Conservation (phyloP, 2,329 filamentous ascomycete species). For the Pseudofabraea citricarpa region DNA sequence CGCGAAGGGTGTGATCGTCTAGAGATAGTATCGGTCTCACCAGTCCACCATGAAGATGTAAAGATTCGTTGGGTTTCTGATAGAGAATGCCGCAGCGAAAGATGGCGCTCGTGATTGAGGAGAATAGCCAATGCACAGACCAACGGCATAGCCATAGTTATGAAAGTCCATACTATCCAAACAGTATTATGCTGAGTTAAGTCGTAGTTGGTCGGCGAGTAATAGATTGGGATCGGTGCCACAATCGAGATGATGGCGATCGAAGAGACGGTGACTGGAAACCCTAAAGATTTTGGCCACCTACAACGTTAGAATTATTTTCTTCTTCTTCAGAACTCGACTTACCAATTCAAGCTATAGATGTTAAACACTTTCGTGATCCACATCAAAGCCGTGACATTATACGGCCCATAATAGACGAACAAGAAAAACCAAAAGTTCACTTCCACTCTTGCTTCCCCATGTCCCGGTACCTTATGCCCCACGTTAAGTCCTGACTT, state of each 20-base stretch:
- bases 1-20: constrained; percentile 34
- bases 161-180: constrained; percentile 66
- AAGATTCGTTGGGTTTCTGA: constrained; percentile 66
- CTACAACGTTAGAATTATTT: constrained; percentile 17
- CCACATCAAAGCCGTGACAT: constrained; percentile 62
- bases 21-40: constrained; percentile 41
- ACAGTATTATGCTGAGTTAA: constrained; percentile 59
- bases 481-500: constrained; percentile 13
- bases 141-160: constrained; percentile 67
- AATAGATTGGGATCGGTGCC: constrained; percentile 56
- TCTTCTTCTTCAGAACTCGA: not conserved
- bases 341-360: constrained; percentile 61
- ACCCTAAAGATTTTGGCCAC: constrained; percentile 61
- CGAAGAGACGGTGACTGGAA: constrained; percentile 57
- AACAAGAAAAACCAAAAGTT: constrained; percentile 71
- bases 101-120: constrained; percentile 58
- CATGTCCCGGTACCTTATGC: constrained; percentile 54
- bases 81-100: constrained; percentile 54
- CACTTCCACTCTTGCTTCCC: constrained; percentile 56
- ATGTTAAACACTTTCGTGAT: constrained; percentile 70
- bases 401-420: constrained; percentile 67
- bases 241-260: constrained; percentile 57
- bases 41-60: constrained; percentile 61
- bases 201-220: constrained; percentile 45
- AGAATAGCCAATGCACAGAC: constrained; percentile 60